Conservation (phyloP, 805 yeast species). For the Scheffersomyces stipitis region DNA sequence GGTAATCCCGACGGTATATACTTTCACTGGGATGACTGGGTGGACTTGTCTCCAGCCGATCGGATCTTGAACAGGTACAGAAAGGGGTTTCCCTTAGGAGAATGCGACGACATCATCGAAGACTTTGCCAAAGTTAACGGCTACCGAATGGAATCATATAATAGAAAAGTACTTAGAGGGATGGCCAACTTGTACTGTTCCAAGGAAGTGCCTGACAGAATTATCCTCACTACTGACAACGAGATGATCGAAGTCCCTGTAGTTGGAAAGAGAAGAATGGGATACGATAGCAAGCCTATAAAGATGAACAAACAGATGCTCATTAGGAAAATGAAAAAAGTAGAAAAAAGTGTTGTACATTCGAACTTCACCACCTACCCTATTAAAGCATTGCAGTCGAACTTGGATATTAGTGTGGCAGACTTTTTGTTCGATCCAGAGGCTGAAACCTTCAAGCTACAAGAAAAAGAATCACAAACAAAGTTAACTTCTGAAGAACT, state of each 20-base stretch:
- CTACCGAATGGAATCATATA: conserved; percentile 33
- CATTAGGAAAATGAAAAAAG: conserved; percentile 7
- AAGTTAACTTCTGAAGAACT: conserved; percentile 16
- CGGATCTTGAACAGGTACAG: conserved; percentile 17
- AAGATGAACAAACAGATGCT: conserved; percentile 3
- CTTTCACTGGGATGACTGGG: conserved; percentile 45
- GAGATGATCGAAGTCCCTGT: conserved; percentile 30
- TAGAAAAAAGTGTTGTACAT: neutral
- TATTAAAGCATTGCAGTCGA: conserved; percentile 7
- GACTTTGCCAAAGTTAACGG: conserved; percentile 29
- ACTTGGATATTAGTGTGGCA: conserved; percentile 15
- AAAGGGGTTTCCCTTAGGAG: conserved; percentile 16
- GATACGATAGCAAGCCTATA: conserved; percentile 3
- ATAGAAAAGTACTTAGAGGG: conserved; percentile 31
- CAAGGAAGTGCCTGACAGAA: conserved; percentile 25
- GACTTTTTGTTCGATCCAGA: conserved; percentile 35
- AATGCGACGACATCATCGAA: conserved; percentile 20
- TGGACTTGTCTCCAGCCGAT: conserved; percentile 27
- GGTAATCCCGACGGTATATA: conserved; percentile 20
- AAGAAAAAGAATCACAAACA: conserved; percentile 13
- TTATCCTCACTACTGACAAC: conserved; percentile 24
- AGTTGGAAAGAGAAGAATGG: conserved; percentile 22
- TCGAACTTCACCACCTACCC: neutral
- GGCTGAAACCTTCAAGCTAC: conserved; percentile 23
- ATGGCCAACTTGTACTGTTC: conserved; percentile 35